These are phyloP conservation scores for Clarireedia sp. DNA, from an alignment of 2,329 filamentous ascomycete genomes.

Conservation along the genomic window DNA sequence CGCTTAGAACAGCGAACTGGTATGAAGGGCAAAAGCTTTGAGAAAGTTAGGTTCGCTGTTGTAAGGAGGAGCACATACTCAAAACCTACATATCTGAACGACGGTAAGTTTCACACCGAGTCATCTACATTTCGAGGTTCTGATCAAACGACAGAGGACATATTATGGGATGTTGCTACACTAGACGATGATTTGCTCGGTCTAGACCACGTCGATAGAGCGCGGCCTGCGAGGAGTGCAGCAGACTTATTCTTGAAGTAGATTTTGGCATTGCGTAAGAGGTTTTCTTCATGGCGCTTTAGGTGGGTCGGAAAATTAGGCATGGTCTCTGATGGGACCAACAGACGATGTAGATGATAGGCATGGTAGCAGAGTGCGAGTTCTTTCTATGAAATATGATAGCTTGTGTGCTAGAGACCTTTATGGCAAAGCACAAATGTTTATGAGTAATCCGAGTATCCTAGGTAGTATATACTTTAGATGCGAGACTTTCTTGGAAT, in stretches of 20 bases:
- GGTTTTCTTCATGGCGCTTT: constrained; percentile 18
- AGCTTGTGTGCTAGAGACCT: constrained; percentile 1
- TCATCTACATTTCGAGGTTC: background rate
- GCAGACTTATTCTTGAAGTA: constrained; percentile 53
- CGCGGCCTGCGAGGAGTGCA: constrained; percentile 50
- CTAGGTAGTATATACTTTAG: background rate
- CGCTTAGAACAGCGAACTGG: constrained; percentile 87
- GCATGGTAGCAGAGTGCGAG: constrained; percentile 6
- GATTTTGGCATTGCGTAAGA: constrained; percentile 19
- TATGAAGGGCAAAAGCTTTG: constrained; percentile 95
- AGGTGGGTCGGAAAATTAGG: constrained; percentile 15
- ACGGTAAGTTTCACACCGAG: constrained; percentile 54
- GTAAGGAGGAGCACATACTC: constrained; percentile 64
- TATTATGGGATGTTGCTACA: constrained; percentile 45
- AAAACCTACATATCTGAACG: constrained; percentile 74
- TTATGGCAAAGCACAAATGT: background rate
- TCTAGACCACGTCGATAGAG: constrained; percentile 57
- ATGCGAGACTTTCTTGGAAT: constrained; percentile 6
- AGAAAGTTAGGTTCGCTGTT: constrained; percentile 95
- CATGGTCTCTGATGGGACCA: constrained; percentile 4
- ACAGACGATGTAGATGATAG: constrained; percentile 5
- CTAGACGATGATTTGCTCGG: constrained; percentile 56
- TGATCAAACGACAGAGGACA: constrained; percentile 40
- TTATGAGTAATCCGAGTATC: background rate
- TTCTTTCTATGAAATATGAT: constrained; percentile 7